These are phyloP conservation scores for Chaetoscypha palmicola DNA, from an alignment of 2,329 filamentous ascomycete species.

Conservation along the genomic window DNA sequence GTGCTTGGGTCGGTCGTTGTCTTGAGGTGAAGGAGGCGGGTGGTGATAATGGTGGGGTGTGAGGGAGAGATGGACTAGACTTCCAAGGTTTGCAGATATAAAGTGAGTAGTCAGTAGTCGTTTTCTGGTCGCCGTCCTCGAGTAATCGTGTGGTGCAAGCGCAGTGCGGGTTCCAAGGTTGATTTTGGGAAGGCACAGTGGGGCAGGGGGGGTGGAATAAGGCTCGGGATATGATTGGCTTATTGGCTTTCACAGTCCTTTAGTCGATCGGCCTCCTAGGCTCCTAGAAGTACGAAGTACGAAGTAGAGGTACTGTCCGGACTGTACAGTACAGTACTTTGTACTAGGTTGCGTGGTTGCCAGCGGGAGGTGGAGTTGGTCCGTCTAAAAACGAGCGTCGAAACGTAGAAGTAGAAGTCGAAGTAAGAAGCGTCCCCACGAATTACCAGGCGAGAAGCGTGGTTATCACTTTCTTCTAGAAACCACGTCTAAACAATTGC, in stretches of 20 bases:
- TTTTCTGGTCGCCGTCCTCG: neutral
- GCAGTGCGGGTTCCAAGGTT: neutral
- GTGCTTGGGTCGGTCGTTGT: neutral
- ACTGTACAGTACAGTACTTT: too few relatives aligned
- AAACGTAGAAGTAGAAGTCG: neutral
- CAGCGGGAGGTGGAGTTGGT: too few relatives aligned
- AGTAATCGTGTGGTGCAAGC: neutral
- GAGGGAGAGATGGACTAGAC: constrained; percentile 2
- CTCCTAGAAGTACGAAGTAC: too few relatives aligned
- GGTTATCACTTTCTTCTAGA: neutral
- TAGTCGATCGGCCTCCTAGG: too few relatives aligned
- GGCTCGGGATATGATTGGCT: neutral
- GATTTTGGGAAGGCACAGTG: neutral
- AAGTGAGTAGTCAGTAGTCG: neutral
- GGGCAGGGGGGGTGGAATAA: neutral
- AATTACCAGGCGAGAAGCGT: neutral
- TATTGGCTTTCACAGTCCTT: too few relatives aligned
- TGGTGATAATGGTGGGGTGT: neutral
- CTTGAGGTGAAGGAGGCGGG: neutral
- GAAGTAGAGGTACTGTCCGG: neutral
- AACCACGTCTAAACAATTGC: neutral
- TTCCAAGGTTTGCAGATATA: constrained; percentile 1
- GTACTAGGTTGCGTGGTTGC: too few relatives aligned
- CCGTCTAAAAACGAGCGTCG: too few relatives aligned
- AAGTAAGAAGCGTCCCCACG: neutral